phyloP scores from a whole-genome alignment of 2,329 filamentous ascomycete genomes.

The Xylariaceae sp. region DNA sequence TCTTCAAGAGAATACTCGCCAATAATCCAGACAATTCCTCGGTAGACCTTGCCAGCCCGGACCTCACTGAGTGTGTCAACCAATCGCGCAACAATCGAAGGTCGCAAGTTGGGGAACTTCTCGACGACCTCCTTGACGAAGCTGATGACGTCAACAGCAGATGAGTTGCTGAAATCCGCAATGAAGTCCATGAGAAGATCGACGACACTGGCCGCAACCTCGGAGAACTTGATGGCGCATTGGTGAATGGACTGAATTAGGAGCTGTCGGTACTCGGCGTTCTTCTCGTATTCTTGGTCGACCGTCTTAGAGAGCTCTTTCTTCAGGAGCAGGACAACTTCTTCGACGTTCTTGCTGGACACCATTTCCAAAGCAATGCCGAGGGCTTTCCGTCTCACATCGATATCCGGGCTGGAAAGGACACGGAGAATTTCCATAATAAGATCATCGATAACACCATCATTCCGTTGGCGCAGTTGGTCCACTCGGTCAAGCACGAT shows the following conservation, averaged over 20 bases:
- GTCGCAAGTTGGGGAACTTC: constrained; percentile 86
- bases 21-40: constrained; percentile 94
- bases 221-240: constrained; percentile 98
- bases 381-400: constrained; percentile 88
- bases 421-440: constrained; percentile 97
- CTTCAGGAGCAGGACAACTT: constrained; percentile 91
- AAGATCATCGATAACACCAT: constrained; percentile 85
- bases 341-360: constrained; percentile 96
- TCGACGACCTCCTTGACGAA: constrained; percentile 99
- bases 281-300: constrained; percentile 98
- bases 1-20: constrained; percentile 95
- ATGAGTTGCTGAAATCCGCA: constrained; percentile 94
- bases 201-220: constrained; percentile 94
- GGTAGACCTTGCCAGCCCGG: constrained; percentile 92
- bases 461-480: constrained; percentile 78
- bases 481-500: constrained; percentile 95
- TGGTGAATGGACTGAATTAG: constrained; percentile 97
- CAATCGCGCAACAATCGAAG: constrained; percentile 80
- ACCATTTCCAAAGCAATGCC: constrained; percentile 94
- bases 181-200: constrained; percentile 99
- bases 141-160: constrained; percentile 93
- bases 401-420: constrained; percentile 89
- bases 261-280: constrained; percentile 87
- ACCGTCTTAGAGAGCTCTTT: constrained; percentile 97
- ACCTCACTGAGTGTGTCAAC: constrained; percentile 91